These are phyloP conservation scores for Melanomma pulvis-pyrius DNA, from an alignment of 495 filamentous ascomycete genomes.

Conservation along the genomic window DNA sequence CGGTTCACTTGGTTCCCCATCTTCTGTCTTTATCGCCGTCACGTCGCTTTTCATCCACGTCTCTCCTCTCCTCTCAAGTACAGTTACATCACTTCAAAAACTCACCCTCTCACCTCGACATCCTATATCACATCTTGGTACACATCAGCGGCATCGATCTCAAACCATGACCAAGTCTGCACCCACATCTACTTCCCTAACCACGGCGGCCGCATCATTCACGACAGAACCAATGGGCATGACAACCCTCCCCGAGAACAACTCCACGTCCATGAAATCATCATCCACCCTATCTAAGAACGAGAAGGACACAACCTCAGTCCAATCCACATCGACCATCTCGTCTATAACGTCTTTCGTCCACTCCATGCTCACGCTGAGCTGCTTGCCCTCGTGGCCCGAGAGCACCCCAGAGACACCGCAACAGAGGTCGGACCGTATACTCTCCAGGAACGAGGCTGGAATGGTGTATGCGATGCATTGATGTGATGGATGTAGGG, in stretches of 20 bases:
- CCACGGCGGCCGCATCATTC: too few species aligned
- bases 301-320: not conserved
- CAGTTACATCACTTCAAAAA: too few species aligned
- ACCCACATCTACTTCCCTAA: too few species aligned
- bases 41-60: too few species aligned
- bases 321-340: not conserved
- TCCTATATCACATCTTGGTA: too few species aligned
- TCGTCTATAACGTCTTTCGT: constrained; percentile 13
- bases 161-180: too few species aligned
- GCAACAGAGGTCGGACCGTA: not conserved
- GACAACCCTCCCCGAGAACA: not conserved
- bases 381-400: not conserved
- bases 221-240: not conserved
- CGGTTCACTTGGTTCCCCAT: too few species aligned
- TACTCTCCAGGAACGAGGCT: not conserved
- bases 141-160: too few species aligned
- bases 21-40: too few species aligned
- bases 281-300: not conserved
- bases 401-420: not conserved
- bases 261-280: constrained; percentile 10
- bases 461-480: not conserved
- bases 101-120: too few species aligned
- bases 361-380: constrained; percentile 9
- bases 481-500: too few species aligned
- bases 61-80: too few species aligned